Evolutionary conservation across 2,329 filamentous ascomycete species (phyloP), one percentile per base, ranked within the genome.

Genomic region (Dendrostoma leiphaemia): DNA sequence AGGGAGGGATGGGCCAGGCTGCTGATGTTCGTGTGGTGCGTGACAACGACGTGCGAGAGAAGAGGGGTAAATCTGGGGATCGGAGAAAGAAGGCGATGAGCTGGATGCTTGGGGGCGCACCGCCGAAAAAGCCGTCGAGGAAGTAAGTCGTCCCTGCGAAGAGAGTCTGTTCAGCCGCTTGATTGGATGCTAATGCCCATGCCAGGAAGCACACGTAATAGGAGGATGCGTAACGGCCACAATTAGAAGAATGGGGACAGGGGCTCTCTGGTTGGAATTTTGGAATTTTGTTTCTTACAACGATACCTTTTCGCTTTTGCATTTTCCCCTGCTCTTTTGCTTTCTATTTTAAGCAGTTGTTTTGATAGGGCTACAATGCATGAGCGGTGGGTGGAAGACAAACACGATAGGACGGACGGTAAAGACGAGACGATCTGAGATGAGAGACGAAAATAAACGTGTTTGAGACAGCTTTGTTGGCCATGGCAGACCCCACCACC

Each of bases 71-170:
- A 10, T 41, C 38, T 3, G 49, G 61, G 6, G 43, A 50, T 13
- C 35, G 28, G 31, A 46, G 38, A 21, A 56, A 50, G 26, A 53
- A 51, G 29, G 28, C 49, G 2, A 28, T 49, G 15, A 41, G 32
- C 24, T 55, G 49, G 52, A 37, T 57, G 34, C 40, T 38, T 51
- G 61, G 59, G 3, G 62, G 61, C 7, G 64, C 64, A 43, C 62
- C 65, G 17, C 45, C 60, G 8, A 69, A 67, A 59, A 58, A 55
- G 37, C 32, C 43, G 7, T 46, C 43, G 5, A 74, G 63, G 61
- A 69, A 66, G 68, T 70, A 56, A 60, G 66, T 62, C 28, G 32
- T 43, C 23, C 10, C 26, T n/a, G n/a, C n/a, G n/a, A n/a, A n/a
- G n/a, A n/a, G n/a, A n/a, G n/a, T n/a, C n/a, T n/a, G n/a, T n/a